phyloP scores from a whole-genome alignment of 2,329 filamentous ascomycete species.

The Cordyceps cicadae region DNA sequence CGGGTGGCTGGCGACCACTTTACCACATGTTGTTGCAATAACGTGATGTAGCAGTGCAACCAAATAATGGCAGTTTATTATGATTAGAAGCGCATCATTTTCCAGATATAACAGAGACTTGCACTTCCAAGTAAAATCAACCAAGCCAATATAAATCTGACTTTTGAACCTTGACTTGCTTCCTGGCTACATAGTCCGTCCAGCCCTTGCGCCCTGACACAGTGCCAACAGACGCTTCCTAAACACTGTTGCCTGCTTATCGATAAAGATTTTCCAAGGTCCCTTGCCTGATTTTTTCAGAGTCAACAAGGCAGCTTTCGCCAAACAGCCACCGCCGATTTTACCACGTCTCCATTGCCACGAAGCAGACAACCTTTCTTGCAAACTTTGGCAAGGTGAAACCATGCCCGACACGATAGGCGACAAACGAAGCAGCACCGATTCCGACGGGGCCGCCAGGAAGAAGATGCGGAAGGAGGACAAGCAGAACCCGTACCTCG shows the following conservation, averaged over 20 bases:
- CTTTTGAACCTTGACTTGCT: background rate
- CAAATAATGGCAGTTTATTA: background rate
- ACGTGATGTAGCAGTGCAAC: background rate
- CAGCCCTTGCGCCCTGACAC: background rate
- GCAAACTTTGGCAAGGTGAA: background rate
- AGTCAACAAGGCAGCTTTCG: background rate
- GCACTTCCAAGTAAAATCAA: background rate
- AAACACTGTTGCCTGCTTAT: conserved; percentile 4
- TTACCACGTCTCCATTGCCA: background rate
- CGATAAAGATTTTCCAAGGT: conserved; percentile 8
- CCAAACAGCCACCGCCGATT: background rate
- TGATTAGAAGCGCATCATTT: background rate
- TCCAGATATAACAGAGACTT: background rate
- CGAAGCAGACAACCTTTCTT: background rate
- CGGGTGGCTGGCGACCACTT: background rate
- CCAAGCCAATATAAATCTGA: background rate
- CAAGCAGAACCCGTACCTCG: conserved; percentile 75
- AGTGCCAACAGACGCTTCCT: background rate
- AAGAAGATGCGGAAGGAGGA: conserved; percentile 30
- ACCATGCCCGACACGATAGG: conserved; percentile 18
- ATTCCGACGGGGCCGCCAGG: conserved; percentile 32
- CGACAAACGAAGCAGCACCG: conserved; percentile 37
- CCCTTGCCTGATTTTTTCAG: background rate
- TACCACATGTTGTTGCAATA: background rate
- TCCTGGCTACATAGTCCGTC: background rate